phyloP scores from a whole-genome alignment of 495 filamentous ascomycete genomes.

The Achaetomiella virescens region DNA sequence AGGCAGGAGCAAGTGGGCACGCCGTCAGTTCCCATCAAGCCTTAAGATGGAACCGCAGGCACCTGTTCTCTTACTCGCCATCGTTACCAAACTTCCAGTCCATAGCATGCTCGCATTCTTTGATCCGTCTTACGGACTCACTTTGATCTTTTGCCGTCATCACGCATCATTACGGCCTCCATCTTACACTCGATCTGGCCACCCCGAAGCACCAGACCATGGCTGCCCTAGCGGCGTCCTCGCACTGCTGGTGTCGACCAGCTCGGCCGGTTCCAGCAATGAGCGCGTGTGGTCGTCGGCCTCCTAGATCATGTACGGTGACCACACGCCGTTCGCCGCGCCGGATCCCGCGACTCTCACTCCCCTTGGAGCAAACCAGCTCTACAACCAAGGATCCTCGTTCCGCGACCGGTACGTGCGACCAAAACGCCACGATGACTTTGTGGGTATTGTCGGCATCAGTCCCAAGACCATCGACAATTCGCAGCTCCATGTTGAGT shows the following conservation, averaged over 20 bases:
- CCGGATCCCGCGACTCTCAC: constrained; percentile 26
- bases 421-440: constrained; percentile 17
- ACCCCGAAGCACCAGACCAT: constrained; percentile 15
- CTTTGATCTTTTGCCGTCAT: not conserved
- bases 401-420: constrained; percentile 35
- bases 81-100: too few relatives aligned
- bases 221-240: constrained; percentile 12
- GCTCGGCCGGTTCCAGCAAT: constrained; percentile 24
- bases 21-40: too few relatives aligned
- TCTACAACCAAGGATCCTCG: constrained; percentile 30
- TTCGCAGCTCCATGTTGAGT: constrained; percentile 30
- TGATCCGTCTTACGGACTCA: not conserved
- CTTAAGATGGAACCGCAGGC: too few relatives aligned
- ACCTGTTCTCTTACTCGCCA: too few relatives aligned
- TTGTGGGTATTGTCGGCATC: constrained; percentile 31
- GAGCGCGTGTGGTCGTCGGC: constrained; percentile 42
- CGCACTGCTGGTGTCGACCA: constrained; percentile 10
- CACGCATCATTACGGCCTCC: not conserved
- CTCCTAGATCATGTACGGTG: constrained; percentile 37
- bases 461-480: constrained; percentile 33
- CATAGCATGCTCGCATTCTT: not conserved
- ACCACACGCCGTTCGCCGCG: constrained; percentile 30
- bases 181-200: not conserved
- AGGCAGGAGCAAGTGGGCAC: too few relatives aligned
- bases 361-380: constrained; percentile 37